Evolutionary conservation across 2,329 filamentous ascomycete species (phyloP), one percentile per base, ranked within the genome.

Genomic region (Sarocladium strictum): DNA sequence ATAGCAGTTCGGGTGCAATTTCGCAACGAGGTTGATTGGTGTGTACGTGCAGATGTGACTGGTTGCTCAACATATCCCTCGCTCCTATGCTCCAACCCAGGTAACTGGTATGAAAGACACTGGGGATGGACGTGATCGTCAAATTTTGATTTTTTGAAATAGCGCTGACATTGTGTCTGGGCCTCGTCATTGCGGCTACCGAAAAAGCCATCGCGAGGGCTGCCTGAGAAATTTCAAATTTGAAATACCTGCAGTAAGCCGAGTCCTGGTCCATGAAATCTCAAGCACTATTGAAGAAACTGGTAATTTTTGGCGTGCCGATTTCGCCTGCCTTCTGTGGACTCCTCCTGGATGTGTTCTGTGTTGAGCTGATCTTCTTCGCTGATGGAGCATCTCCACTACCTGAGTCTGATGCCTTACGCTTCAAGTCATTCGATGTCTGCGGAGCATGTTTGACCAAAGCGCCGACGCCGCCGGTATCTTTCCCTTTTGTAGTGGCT

Each of bases 241-340:
- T n/a, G n/a, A n/a, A 32, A 72, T 76, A 3, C 73, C 76, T 6
- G 72, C 71, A 3, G 72, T 71, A 33, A 67, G 73, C 58, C 78
- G 75, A 2, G 72, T 76, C 56, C 80, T 76, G 35, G 12, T 10
- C n/a, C n/a, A 14, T 15, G 15, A 15, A 43, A 6, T 72, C 76
- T 69, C 61, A 76, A 10, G 72, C 67, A 56, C 71, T 73, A 53
- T 83, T 87, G 6, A 97, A 97, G 74, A 95, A 97, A 61, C 94
- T 95, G 38, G 89, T 90, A 66, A 97, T 97, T 61, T 78, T 79
- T 57, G 72, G 72, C 17, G 66, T 71, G 2, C 71, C 70, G 3
- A 60, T 58, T 55, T 57, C 58, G 61, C 91, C 95, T 51, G 78
- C 81, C 71, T 93, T 96, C 67, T 93, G 94, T 61, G 67, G 66